A percentile compares a stretch with the other conserved stretches of the same genome.
These are phyloP conservation scores for Myriosclerotinia scirpicola DNA, from an alignment of 2,329 filamentous ascomycete genomes.

Conservation along the genomic window DNA sequence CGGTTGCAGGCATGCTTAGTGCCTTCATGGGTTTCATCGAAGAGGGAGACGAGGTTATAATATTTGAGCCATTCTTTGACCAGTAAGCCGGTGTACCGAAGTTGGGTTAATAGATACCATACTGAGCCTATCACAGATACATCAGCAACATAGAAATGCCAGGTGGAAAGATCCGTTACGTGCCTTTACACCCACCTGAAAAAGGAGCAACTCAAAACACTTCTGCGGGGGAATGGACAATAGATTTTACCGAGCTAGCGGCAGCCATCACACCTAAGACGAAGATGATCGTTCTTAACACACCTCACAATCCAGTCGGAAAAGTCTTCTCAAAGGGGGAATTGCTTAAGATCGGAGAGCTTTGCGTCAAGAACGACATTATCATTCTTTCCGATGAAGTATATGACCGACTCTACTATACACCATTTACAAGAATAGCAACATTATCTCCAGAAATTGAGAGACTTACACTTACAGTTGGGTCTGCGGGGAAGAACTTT, in stretches of 20 bases:
- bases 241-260: conserved; percentile 82
- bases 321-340: conserved; percentile 90
- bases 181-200: conserved; percentile 86
- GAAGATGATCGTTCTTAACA: conserved; percentile 94
- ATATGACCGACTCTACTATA: conserved; percentile 93
- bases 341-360: conserved; percentile 77
- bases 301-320: conserved; percentile 88
- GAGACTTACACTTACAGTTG: conserved; percentile 85
- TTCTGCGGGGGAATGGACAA: conserved; percentile 82
- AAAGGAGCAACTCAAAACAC: conserved; percentile 78
- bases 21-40: conserved; percentile 99
- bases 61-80: conserved; percentile 99
- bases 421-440: conserved; percentile 88
- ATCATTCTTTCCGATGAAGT: conserved; percentile 92
- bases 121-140: conserved; percentile 53
- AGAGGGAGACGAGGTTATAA: conserved; percentile 89
- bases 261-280: conserved; percentile 79
- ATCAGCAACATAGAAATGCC: conserved; percentile 99
- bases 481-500: conserved; percentile 96
- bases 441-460: conserved; percentile 90
- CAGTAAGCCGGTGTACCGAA: conserved; percentile 57
- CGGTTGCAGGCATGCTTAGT: conserved; percentile 72
- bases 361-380: conserved; percentile 90
- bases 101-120: neutral
- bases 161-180: conserved; percentile 90